Percentiles rank a stretch among this genome's conserved stretches.
Evolutionary conservation across 202 grass and related monocot genomes (phyloP).

Genomic region (Hordeum pubiflorum): DNA sequence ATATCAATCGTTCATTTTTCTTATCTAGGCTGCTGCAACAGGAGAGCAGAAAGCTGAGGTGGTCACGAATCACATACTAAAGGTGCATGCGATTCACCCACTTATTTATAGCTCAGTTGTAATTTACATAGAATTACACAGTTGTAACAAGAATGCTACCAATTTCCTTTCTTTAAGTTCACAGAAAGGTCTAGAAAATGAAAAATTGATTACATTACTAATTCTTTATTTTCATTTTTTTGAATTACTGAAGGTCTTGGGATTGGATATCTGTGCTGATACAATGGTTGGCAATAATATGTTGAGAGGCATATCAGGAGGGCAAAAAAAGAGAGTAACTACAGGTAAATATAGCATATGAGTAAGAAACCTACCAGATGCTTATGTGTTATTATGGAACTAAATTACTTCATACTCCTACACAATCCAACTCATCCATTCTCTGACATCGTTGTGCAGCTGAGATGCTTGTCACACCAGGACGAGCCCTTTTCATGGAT

Average conservation of each 20-base stretch:
- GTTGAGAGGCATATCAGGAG: constrained; percentile 67
- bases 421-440: neutral
- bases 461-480: constrained; percentile 81
- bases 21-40: constrained; percentile 52
- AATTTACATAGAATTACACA: neutral
- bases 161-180: neutral
- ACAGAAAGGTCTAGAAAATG: neutral
- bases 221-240: constrained; percentile 5
- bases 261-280: constrained; percentile 67
- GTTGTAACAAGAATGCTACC: neutral
- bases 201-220: neutral
- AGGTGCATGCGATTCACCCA: constrained; percentile 29
- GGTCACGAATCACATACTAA: constrained; percentile 68
- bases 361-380: constrained; percentile 2
- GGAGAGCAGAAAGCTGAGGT: constrained; percentile 64
- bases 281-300: constrained; percentile 64
- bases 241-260: constrained; percentile 42
- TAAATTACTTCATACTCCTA: neutral
- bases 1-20: constrained; percentile 9
- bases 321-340: constrained; percentile 63
- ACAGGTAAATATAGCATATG: constrained; percentile 37
- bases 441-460: constrained; percentile 35
- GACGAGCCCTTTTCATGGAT: constrained; percentile 76
- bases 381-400: neutral
- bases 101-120: neutral